These are phyloP conservation scores for Fusarium brevicatenulatum DNA, from an alignment of 2,329 filamentous ascomycete genomes.

Conservation along the genomic window DNA sequence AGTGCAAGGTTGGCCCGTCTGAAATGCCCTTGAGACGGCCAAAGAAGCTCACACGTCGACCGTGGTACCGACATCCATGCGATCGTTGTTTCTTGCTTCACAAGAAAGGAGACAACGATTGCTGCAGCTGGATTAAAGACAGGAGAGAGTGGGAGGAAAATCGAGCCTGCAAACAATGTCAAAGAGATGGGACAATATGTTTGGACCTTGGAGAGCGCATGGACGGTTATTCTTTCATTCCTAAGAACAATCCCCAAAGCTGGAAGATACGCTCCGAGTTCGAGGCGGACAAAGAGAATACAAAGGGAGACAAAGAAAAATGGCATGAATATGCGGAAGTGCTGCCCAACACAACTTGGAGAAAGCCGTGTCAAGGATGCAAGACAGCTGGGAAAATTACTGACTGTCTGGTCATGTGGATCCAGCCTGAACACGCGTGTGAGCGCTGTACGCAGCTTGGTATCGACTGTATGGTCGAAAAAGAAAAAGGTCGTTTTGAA, in stretches of 20 bases:
- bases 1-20: background rate
- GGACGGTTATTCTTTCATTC: background rate
- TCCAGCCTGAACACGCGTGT: constrained; percentile 12
- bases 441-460: constrained; percentile 46
- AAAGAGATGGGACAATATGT: constrained; percentile 7
- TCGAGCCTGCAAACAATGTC: constrained; percentile 8
- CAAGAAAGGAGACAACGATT: background rate
- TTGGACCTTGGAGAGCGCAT: constrained; percentile 3
- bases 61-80: constrained; percentile 36
- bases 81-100: constrained; percentile 21
- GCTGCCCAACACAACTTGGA: background rate
- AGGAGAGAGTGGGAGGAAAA: constrained; percentile 17
- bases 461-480: constrained; percentile 41
- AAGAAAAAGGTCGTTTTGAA: too few relatives aligned
- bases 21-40: background rate
- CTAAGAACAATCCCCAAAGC: background rate
- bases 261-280: constrained; percentile 12
- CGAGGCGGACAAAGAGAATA: background rate
- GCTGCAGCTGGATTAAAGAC: constrained; percentile 29
- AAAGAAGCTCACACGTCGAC: background rate
- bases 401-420: constrained; percentile 11
- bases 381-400: background rate
- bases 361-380: constrained; percentile 24
- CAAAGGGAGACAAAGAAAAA: background rate
- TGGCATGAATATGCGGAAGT: constrained; percentile 14